phyloP scores from a whole-genome alignment of 352 stramenopile species.

The Discostella stelligera region DNA sequence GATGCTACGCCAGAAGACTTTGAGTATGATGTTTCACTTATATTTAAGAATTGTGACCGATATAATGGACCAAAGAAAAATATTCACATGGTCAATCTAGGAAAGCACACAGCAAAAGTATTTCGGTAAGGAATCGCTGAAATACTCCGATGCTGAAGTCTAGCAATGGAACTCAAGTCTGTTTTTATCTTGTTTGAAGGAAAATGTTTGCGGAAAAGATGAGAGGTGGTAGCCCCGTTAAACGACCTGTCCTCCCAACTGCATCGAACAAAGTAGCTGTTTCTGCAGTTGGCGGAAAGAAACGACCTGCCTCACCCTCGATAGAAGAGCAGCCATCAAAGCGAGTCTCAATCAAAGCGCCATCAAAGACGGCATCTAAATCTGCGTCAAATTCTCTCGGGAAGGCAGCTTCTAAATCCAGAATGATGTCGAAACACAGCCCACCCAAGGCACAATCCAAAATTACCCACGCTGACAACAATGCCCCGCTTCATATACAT shows the following conservation, averaged over 20 bases:
- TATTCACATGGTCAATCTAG: slow-evolving; percentile 66
- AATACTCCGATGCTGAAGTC: neutral
- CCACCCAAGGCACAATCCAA: slow-evolving; percentile 17
- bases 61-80: slow-evolving; percentile 70
- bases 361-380: slow-evolving; percentile 49
- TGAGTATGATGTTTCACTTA: slow-evolving; percentile 77
- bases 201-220: slow-evolving; percentile 47
- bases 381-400: slow-evolving; percentile 10
- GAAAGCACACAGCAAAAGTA: slow-evolving; percentile 63
- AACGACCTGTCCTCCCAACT: slow-evolving; percentile 26
- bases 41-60: slow-evolving; percentile 76
- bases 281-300: slow-evolving; percentile 31
- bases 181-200: slow-evolving; percentile 17
- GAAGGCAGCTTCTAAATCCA: slow-evolving; percentile 34
- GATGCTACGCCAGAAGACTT: slow-evolving; percentile 66
- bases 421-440: slow-evolving; percentile 5
- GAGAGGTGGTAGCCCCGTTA: slow-evolving; percentile 25
- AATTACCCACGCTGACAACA: slow-evolving; percentile 20
- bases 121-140: slow-evolving; percentile 49
- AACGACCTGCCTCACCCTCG: slow-evolving; percentile 36
- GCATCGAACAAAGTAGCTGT: slow-evolving; percentile 24
- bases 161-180: slow-evolving; percentile 10
- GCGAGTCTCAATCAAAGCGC: slow-evolving; percentile 34
- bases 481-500: slow-evolving; percentile 67
- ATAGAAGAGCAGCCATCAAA: slow-evolving; percentile 34